phyloP scores from a whole-genome alignment of 1,284 basidiomycete genomes.

The Trametes hirsuta region DNA sequence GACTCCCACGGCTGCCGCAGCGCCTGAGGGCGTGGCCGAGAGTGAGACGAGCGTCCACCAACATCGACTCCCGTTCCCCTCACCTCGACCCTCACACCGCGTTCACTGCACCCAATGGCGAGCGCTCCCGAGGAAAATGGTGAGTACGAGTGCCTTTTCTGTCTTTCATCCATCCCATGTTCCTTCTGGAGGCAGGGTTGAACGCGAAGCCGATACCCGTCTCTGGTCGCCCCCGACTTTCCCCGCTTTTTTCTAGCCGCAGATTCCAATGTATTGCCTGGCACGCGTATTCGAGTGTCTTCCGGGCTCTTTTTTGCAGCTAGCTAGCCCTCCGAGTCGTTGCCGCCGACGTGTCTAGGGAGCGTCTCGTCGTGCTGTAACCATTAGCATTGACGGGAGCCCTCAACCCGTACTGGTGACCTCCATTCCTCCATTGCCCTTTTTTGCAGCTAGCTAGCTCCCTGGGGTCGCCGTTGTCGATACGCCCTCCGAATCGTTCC shows the following conservation, averaged over 20 bases:
- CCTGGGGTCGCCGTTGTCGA: neutral
- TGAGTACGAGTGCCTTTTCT: conserved; percentile 19
- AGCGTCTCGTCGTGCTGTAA: too few relatives aligned
- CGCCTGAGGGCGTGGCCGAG: neutral
- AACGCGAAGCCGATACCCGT: conserved; percentile 20
- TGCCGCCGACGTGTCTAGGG: neutral
- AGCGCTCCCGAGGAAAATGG: conserved; percentile 26
- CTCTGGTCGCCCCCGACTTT: conserved; percentile 23
- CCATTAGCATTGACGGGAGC: too few relatives aligned
- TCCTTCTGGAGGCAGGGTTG: conserved; percentile 30
- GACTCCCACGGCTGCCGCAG: conserved; percentile 8
- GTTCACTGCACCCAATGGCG: conserved; percentile 18
- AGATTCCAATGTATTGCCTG: conserved; percentile 19
- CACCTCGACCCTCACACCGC: neutral
- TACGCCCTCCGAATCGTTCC: neutral
- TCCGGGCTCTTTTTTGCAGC: conserved; percentile 17
- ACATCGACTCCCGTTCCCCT: neutral
- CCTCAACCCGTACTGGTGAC: neutral
- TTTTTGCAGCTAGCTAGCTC: conserved; percentile 61
- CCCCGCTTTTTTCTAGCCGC: conserved; percentile 27
- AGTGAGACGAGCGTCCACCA: neutral
- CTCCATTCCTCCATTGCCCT: conserved; percentile 22
- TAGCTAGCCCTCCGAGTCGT: conserved; percentile 1
- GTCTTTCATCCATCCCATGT: conserved; percentile 28
- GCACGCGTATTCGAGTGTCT: conserved; percentile 3